A percentile compares a stretch with the other conserved stretches of the same genome.
Evolutionary conservation across 306 rosid species (phyloP).

Genomic region (Styphnolobium japonicum): DNA sequence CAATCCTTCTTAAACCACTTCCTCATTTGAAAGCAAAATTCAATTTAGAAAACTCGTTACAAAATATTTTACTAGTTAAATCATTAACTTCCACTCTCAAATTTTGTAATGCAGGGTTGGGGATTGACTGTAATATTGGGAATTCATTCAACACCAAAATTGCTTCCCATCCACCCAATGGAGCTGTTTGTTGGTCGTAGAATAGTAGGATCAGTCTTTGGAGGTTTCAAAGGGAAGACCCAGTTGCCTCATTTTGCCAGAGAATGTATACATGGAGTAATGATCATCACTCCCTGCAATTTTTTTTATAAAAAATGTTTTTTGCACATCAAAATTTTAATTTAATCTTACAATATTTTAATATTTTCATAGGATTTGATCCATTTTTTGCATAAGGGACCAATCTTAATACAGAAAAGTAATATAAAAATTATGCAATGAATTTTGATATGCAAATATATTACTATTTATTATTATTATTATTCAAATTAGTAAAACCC

Average conservation of each 20-base stretch:
- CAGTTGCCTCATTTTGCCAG: conserved; percentile 69
- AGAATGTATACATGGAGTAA: conserved; percentile 64
- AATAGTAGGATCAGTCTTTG: conserved; percentile 57
- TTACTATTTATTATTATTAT: neutral
- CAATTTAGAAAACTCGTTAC: neutral
- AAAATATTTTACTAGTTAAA: neutral
- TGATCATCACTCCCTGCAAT: conserved; percentile 1
- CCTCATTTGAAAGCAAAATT: neutral
- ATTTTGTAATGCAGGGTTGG: conserved; percentile 62
- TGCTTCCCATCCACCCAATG: conserved; percentile 85
- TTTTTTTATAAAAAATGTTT: neutral
- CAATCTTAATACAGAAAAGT: no score
- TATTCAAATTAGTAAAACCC: neutral
- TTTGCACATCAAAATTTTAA: no score
- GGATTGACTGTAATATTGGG: conserved; percentile 75
- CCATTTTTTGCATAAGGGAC: no score
- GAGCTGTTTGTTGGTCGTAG: conserved; percentile 68
- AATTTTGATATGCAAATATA: neutral
- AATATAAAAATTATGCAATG: neutral
- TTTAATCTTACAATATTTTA: no score
- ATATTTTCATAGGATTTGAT: no score
- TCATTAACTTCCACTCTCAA: neutral
- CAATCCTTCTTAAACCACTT: neutral
- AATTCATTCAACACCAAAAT: conserved; percentile 53
- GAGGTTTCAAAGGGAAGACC: conserved; percentile 79